phyloP scores from a whole-genome alignment of 495 filamentous ascomycete species.

The Hamigera avellanea region DNA sequence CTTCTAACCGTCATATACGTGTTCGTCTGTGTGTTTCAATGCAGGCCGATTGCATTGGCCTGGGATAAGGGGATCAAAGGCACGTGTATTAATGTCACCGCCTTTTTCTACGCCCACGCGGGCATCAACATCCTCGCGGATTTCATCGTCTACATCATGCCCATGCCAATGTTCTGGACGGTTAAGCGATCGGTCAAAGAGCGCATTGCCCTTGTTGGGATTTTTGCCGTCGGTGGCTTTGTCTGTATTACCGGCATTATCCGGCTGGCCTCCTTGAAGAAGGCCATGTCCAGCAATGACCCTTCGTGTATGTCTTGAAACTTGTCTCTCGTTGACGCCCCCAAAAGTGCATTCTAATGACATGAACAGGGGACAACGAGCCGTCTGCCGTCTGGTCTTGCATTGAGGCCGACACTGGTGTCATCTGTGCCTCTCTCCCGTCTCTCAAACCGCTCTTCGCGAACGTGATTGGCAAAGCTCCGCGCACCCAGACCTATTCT shows the following conservation, averaged over 20 bases:
- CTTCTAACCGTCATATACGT: not conserved
- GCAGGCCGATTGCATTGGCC: not conserved
- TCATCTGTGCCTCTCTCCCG: constrained; percentile 1
- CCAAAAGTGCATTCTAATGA: no score
- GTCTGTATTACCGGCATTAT: constrained; percentile 1
- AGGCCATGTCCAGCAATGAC: no score
- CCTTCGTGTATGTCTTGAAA: no score
- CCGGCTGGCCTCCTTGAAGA: not conserved
- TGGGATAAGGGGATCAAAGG: not conserved
- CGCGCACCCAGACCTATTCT: no score
- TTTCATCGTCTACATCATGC: constrained; percentile 1
- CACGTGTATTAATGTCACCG: constrained; percentile 1
- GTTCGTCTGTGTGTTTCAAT: not conserved
- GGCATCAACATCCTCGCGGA: not conserved
- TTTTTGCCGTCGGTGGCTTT: not conserved
- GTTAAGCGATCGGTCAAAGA: no score
- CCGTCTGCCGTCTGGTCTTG: not conserved
- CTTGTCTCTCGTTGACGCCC: no score
- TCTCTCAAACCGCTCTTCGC: constrained; percentile 1
- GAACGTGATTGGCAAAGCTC: no score
- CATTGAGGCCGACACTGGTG: constrained; percentile 1
- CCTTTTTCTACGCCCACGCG: not conserved
- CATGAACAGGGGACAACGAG: no score
- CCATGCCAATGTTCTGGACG: no score
- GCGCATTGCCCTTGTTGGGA: not conserved